phyloP scores from a whole-genome alignment of 768 basidiomycete genomes.

The Mycena vitilis region DNA sequence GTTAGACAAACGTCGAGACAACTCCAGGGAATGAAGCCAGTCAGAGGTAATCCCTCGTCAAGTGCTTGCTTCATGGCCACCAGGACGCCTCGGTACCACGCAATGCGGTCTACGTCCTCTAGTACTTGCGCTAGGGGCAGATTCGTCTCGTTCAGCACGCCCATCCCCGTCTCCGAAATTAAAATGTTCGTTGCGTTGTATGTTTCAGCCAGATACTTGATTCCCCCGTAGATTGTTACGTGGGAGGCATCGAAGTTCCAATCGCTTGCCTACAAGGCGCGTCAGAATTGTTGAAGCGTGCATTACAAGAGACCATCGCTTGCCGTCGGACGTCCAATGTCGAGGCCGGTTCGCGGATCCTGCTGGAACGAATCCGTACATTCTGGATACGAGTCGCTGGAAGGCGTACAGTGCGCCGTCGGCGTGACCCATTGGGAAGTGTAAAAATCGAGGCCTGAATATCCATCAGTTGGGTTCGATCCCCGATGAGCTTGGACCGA shows the following conservation, averaged over 20 bases:
- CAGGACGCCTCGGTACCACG: conserved; percentile 53
- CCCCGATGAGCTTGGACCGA: neutral
- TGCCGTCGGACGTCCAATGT: conserved; percentile 36
- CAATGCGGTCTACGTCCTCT: conserved; percentile 52
- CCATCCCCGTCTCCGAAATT: conserved; percentile 59
- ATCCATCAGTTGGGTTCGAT: neutral
- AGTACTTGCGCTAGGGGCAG: conserved; percentile 48
- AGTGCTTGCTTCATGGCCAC: conserved; percentile 51
- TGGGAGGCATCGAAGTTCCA: conserved; percentile 37
- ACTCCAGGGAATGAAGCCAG: conserved; percentile 53
- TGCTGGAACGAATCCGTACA: conserved; percentile 33
- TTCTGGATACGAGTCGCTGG: conserved; percentile 30
- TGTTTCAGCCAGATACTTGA: conserved; percentile 29
- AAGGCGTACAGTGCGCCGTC: conserved; percentile 26
- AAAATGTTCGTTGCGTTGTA: conserved; percentile 36
- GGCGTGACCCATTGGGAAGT: conserved; percentile 35
- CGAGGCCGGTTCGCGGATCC: conserved; percentile 26
- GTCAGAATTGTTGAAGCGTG: too few species aligned
- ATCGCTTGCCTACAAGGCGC: conserved; percentile 21
- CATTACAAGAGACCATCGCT: conserved; percentile 16
- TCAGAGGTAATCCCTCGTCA: conserved; percentile 51
- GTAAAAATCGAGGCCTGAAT: conserved; percentile 36
- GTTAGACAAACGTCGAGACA: conserved; percentile 42
- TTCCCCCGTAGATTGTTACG: conserved; percentile 35
- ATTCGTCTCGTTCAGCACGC: conserved; percentile 51